Evolutionary conservation across 2,329 filamentous ascomycete species (phyloP).

Genomic region (Zarea fungicola): DNA sequence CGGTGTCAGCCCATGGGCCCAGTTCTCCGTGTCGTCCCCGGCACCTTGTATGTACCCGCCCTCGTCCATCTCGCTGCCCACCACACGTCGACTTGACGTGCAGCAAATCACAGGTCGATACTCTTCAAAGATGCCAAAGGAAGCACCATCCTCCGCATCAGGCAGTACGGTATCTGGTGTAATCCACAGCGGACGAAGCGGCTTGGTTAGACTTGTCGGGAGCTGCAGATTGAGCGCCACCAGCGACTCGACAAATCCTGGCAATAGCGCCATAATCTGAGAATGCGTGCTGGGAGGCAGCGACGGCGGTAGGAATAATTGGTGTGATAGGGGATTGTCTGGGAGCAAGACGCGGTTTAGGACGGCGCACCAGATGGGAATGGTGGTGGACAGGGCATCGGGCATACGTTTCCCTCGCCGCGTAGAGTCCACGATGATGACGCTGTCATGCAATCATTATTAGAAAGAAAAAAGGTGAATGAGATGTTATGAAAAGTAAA

Average conservation of each 20-base stretch:
- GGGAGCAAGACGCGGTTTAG: constrained; percentile 77
- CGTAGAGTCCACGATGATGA: constrained; percentile 89
- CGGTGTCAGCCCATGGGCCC: constrained; percentile 77
- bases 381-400: constrained; percentile 87
- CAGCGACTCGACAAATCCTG: constrained; percentile 48
- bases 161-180: constrained; percentile 59
- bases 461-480: no score
- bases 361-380: constrained; percentile 90
- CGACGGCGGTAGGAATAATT: constrained; percentile 65
- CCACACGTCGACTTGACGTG: constrained; percentile 71
- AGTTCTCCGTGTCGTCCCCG: constrained; percentile 91
- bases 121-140: constrained; percentile 41
- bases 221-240: constrained; percentile 54
- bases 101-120: constrained; percentile 76
- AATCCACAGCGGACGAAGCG: constrained; percentile 74
- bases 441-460: constrained; percentile 38
- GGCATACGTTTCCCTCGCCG: constrained; percentile 90
- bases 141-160: constrained; percentile 16
- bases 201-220: constrained; percentile 56
- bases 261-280: constrained; percentile 64
- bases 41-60: constrained; percentile 84
- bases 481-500: no score
- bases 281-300: constrained; percentile 67
- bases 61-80: constrained; percentile 58
- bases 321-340: constrained; percentile 37